These are phyloP conservation scores for Aspergillus sp. DNA, from an alignment of 2,329 filamentous ascomycete genomes.

Conservation along the genomic window DNA sequence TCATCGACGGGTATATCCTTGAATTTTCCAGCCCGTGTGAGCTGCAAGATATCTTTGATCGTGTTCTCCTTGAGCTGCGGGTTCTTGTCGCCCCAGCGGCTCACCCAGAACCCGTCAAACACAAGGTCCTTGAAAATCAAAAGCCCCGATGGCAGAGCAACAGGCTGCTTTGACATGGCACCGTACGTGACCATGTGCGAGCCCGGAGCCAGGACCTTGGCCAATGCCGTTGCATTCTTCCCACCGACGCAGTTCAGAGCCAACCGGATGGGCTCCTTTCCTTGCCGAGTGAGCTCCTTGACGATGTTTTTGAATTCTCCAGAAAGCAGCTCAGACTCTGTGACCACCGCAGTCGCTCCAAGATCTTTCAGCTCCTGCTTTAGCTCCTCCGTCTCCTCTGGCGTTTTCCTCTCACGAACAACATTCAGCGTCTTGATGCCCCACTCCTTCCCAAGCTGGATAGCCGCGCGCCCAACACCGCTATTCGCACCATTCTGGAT, in stretches of 20 bases:
- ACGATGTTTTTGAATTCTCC: conserved; percentile 54
- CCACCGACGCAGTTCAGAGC: conserved; percentile 95
- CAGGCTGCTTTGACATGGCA: conserved; percentile 88
- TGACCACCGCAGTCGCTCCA: conserved; percentile 67
- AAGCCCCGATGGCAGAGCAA: conserved; percentile 77
- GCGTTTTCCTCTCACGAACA: conserved; percentile 71
- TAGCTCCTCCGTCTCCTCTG: conserved; percentile 67
- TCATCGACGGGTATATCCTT: conserved; percentile 81
- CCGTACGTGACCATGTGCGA: conserved; percentile 90
- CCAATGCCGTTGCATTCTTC: conserved; percentile 76
- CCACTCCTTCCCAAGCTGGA: conserved; percentile 85
- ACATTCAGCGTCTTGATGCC: conserved; percentile 90
- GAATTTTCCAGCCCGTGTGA: conserved; percentile 77
- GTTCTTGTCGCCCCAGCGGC: conserved; percentile 80
- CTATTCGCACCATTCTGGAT: conserved; percentile 97
- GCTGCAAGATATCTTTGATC: conserved; percentile 79
- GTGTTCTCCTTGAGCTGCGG: conserved; percentile 75
- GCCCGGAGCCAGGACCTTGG: conserved; percentile 70
- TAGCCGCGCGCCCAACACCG: conserved; percentile 87
- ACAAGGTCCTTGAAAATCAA: conserved; percentile 92
- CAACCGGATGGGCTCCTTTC: conserved; percentile 72
- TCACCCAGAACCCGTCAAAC: conserved; percentile 95
- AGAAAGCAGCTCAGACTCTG: conserved; percentile 60
- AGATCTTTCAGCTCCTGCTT: conserved; percentile 64
- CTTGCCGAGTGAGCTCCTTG: conserved; percentile 72